A percentile compares a stretch with the other conserved stretches of the same genome.
Conservation (phyloP, 139 green algal species). For the Deuterostichococcus epilithicus region DNA sequence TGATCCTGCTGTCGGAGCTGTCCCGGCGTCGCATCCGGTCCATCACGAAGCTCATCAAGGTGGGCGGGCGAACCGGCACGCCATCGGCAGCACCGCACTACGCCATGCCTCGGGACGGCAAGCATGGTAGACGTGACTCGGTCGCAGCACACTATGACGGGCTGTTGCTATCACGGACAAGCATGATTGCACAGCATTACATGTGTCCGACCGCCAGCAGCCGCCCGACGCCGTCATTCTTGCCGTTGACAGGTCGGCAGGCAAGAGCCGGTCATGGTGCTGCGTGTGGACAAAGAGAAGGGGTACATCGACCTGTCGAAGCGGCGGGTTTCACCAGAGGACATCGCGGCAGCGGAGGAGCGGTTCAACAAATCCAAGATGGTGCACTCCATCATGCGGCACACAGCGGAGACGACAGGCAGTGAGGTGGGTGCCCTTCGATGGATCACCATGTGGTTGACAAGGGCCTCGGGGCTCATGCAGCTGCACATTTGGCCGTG, state of each 20-base stretch:
- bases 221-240: too few relatives aligned
- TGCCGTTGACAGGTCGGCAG: slow-evolving; percentile 70
- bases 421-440: slow-evolving; percentile 22
- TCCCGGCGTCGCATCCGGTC: slow-evolving; percentile 95
- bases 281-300: slow-evolving; percentile 99
- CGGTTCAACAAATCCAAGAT: slow-evolving; percentile 96
- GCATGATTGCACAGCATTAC: too few relatives aligned
- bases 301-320: slow-evolving; percentile 99
- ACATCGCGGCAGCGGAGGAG: slow-evolving; percentile 83
- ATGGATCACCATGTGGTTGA: slow-evolving; percentile 64
- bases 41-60: slow-evolving; percentile 99
- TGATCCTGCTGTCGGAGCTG: slow-evolving; percentile 99
- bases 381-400: slow-evolving; percentile 98
- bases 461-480: too few relatives aligned
- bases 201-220: too few relatives aligned
- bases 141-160: too few relatives aligned
- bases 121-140: too few relatives aligned
- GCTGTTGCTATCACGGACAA: too few relatives aligned
- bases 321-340: slow-evolving; percentile 89
- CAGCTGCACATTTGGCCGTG: too few relatives aligned
- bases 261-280: slow-evolving; percentile 99
- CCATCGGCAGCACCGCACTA: neutral
- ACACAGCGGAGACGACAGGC: slow-evolving; percentile 89
- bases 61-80: slow-evolving; percentile 14
- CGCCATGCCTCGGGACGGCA: too few relatives aligned